Conservation (phyloP, 257 asterid species). For the Coffea eugenioides region DNA sequence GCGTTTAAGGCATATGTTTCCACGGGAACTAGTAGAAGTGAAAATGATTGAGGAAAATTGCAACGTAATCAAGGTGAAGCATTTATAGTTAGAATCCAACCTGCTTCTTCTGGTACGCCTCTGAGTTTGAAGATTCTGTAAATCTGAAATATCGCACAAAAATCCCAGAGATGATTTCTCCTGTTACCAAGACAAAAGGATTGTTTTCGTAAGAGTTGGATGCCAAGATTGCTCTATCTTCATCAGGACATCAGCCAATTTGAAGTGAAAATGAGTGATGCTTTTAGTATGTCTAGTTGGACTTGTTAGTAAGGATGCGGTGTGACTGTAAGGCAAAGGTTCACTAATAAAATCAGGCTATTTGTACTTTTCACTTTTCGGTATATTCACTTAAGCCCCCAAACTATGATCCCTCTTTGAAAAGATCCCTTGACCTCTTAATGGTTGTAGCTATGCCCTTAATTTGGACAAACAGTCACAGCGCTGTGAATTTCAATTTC, state of each 20-base stretch:
- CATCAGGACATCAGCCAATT: not conserved
- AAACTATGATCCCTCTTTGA: not conserved
- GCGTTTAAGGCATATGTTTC: conserved; percentile 7
- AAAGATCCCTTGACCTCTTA: not conserved
- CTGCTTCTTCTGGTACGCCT: not conserved
- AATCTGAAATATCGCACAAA: conserved; percentile 8
- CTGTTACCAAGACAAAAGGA: conserved; percentile 5
- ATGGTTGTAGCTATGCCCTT: not conserved
- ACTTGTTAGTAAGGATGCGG: not conserved
- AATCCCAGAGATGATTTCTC: conserved; percentile 10
- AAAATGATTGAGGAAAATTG: not conserved
- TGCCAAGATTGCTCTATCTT: conserved; percentile 3
- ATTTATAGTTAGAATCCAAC: conserved; percentile 4
- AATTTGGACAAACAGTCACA: too few species aligned
- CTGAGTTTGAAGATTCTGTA: conserved; percentile 19
- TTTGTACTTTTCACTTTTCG: conserved; percentile 4
- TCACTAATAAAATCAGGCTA: too few species aligned
- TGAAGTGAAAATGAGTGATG: not conserved
- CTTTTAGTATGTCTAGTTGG: not conserved
- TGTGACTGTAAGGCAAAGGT: not conserved
- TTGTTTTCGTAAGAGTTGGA: conserved; percentile 9
- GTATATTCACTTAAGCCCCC: conserved; percentile 7
- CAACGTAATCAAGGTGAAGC: not conserved
- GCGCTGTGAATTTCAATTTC: too few species aligned
- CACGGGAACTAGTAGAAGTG: not conserved